phyloP scores from a whole-genome alignment of 129 eudicot genomes.

The Escallonia rubra region DNA sequence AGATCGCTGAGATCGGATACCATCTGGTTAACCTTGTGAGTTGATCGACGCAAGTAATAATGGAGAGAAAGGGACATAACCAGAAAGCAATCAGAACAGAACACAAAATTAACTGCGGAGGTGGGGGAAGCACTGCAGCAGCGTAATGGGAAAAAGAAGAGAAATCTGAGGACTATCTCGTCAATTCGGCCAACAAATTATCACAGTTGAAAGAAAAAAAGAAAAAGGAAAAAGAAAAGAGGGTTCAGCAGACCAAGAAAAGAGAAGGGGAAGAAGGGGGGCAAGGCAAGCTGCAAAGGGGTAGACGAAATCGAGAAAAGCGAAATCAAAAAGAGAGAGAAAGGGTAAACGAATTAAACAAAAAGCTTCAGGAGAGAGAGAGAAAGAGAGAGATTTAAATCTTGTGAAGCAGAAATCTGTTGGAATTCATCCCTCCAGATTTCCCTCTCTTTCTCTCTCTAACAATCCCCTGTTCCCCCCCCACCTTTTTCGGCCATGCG shows the following conservation, averaged over 20 bases:
- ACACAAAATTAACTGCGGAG: not conserved
- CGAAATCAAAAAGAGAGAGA: slow-evolving; percentile 24
- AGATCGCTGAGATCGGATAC: too few species aligned
- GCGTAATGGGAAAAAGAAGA: not conserved
- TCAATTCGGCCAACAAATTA: not conserved
- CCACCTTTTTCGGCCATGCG: slow-evolving; percentile 34
- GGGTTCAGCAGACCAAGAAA: not conserved
- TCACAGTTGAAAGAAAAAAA: not conserved
- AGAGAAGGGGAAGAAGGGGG: not conserved
- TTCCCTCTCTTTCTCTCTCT: not conserved
- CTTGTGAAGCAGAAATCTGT: not conserved
- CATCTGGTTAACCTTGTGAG: too few species aligned
- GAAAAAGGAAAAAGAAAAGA: not conserved
- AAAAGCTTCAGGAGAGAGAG: not conserved
- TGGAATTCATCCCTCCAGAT: not conserved
- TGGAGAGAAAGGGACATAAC: slow-evolving; percentile 3
- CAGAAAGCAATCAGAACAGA: slow-evolving; percentile 5
- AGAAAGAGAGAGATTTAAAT: not conserved
- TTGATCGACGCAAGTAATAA: slow-evolving; percentile 4
- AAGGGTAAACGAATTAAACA: not conserved
- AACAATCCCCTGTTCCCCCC: not conserved
- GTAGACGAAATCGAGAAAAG: slow-evolving; percentile 8
- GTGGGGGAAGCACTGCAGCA: too few species aligned
- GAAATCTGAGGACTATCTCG: not conserved
- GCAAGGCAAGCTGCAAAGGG: not conserved